These are phyloP conservation scores for Cladorrhinum samala DNA, from an alignment of 495 filamentous ascomycete genomes.

Conservation along the genomic window DNA sequence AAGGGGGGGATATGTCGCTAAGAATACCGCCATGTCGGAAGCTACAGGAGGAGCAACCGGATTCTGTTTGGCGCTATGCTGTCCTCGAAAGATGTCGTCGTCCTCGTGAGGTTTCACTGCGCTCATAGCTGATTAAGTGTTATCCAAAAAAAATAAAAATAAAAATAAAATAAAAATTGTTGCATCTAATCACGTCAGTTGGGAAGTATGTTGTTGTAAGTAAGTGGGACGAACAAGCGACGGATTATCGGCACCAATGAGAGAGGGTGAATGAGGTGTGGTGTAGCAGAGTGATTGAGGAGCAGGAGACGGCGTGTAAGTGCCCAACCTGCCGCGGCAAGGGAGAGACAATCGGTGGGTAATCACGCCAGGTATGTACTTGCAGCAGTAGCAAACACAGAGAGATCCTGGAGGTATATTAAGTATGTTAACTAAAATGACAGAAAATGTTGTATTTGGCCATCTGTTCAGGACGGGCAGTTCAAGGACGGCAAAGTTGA, in stretches of 20 bases:
- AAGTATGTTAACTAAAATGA: too few species aligned
- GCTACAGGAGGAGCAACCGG: slow-evolving; percentile 1
- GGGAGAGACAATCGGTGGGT: slow-evolving; percentile 8
- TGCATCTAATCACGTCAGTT: too few species aligned
- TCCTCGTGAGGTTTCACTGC: neutral
- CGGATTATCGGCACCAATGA: neutral
- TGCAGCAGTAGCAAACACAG: too few species aligned
- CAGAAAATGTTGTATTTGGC: too few species aligned
- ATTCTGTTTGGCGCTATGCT: slow-evolving; percentile 6
- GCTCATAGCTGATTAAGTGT: neutral
- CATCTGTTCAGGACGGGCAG: too few species aligned
- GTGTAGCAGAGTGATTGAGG: neutral
- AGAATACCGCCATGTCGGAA: slow-evolving; percentile 23
- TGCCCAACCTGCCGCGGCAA: neutral
- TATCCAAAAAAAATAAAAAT: too few species aligned
- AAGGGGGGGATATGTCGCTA: slow-evolving; percentile 57
- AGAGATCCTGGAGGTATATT: too few species aligned
- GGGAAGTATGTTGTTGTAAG: too few species aligned
- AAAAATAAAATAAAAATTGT: too few species aligned
- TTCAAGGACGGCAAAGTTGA: too few species aligned
- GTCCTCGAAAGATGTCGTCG: neutral
- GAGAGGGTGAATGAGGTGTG: neutral
- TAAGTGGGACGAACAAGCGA: too few species aligned
- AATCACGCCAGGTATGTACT: too few species aligned
- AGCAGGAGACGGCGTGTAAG: neutral